Base-by-base conservation (phyloP, 1,139 yeast genomes). In the Lodderomyces margitis region DNA sequence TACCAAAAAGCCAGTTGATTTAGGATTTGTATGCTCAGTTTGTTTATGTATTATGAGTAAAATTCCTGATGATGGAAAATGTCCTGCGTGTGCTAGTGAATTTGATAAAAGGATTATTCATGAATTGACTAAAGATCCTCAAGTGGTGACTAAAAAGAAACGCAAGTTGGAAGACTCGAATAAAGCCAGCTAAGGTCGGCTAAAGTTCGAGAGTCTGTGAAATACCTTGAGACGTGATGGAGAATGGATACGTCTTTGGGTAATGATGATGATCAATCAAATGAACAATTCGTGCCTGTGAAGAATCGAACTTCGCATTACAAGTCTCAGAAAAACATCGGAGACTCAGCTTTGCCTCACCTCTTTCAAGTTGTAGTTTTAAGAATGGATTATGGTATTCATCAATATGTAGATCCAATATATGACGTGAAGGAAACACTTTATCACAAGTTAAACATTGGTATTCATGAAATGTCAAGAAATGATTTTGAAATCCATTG, bases 1-100 rank as follows among this genome's bases (percentile, higher is more conserved):
- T 20, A 88, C 97, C 0, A 92, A 94, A 21, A 79, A 81, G 52
- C 83, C 92, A 3, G 92, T 94, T 12, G 97, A 94, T 52, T 76
- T 92, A 38, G 99, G 98, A 0, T 91, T 78, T 54, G 98, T 94
- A 3, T 94, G 99, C 62, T 85, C 95, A 19, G 97, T 94, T 21
- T 94, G 99, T 59, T 68, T 94, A 20, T 91, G 98, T 59, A 87
- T 72, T 30, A 64, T 72, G 74, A 89, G 61, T 80, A 84, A 64
- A 75, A 80, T 61, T 64, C 96, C 57, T 57, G 75, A 61, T 1
- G 43, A 49, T 73, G 81, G 62, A 77, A 79, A 50, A 65, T 79
- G 64, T 68, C 80, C 66, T 64, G 84, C 56, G 55, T 88, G 62
- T 69, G 75, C 48, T 66, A 58, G 74, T 60, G 51, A 72, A 73